phyloP scores from a whole-genome alignment of 2,329 filamentous ascomycete genomes.

The Bretziella fagacearum region DNA sequence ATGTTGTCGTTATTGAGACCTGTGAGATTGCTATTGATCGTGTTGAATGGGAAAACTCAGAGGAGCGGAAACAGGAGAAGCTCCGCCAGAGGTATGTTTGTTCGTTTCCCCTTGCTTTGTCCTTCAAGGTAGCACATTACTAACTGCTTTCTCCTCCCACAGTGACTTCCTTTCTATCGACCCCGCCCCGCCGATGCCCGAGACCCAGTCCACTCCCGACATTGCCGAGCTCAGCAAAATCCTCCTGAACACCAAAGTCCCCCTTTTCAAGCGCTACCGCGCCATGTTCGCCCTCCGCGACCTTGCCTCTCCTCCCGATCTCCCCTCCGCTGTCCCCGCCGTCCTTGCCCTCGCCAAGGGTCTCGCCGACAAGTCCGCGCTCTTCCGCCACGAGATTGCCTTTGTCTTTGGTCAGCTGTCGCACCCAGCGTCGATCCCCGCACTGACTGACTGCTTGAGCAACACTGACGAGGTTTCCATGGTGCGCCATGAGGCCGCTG shows the following conservation, averaged over 20 bases:
- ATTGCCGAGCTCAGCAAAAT: slow-evolving; percentile 60
- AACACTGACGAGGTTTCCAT: slow-evolving; percentile 75
- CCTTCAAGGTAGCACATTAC: slow-evolving; percentile 9
- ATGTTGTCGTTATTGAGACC: slow-evolving; percentile 74
- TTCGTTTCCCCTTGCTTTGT: slow-evolving; percentile 13
- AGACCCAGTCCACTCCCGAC: slow-evolving; percentile 37
- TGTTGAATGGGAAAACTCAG: slow-evolving; percentile 81
- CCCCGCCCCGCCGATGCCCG: slow-evolving; percentile 73
- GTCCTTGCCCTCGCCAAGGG: slow-evolving; percentile 73
- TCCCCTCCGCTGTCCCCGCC: slow-evolving; percentile 77
- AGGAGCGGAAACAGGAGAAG: slow-evolving; percentile 54
- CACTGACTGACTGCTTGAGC: slow-evolving; percentile 60
- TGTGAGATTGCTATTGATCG: slow-evolving; percentile 93
- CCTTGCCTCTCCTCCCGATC: slow-evolving; percentile 79
- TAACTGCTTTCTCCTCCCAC: slow-evolving; percentile 18
- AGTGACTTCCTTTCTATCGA: slow-evolving; percentile 95
- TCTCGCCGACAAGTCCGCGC: slow-evolving; percentile 67
- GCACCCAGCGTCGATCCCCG: slow-evolving; percentile 91
- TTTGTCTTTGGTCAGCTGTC: slow-evolving; percentile 96
- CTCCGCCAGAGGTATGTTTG: slow-evolving; percentile 56
- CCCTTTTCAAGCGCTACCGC: slow-evolving; percentile 83
- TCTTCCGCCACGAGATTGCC: slow-evolving; percentile 95
- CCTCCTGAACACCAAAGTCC: slow-evolving; percentile 60
- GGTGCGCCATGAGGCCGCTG: slow-evolving; percentile 94
- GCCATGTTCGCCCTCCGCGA: slow-evolving; percentile 97